phyloP scores from a whole-genome alignment of 2,329 filamentous ascomycete genomes.

The Cadophora sp. region DNA sequence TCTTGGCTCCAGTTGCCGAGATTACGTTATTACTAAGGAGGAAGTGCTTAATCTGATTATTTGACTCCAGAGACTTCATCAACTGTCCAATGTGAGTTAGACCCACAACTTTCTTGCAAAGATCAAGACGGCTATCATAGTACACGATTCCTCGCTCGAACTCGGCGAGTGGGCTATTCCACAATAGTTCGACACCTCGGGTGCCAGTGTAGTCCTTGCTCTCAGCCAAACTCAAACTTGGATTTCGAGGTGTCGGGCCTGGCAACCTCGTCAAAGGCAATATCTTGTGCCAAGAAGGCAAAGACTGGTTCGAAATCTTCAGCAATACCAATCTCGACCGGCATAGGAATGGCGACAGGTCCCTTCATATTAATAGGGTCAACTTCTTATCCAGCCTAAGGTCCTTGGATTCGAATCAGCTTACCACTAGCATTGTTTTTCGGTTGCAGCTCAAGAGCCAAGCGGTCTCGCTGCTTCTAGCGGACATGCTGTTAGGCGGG shows the following conservation, averaged over 20 bases:
- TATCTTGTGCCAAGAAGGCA: not conserved
- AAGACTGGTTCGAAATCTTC: constrained; percentile 2
- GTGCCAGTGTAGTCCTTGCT: not conserved
- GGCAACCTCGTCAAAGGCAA: not conserved
- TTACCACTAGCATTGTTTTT: constrained; percentile 9
- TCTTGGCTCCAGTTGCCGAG: constrained; percentile 1
- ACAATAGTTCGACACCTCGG: not conserved
- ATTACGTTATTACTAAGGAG: constrained; percentile 48
- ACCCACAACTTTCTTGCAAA: constrained; percentile 57
- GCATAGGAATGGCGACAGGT: constrained; percentile 33
- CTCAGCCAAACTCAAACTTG: not conserved
- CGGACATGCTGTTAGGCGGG: not conserved
- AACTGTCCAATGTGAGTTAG: constrained; percentile 57
- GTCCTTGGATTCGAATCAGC: constrained; percentile 27
- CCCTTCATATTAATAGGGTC: constrained; percentile 34
- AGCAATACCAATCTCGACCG: constrained; percentile 30
- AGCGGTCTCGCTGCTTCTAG: not conserved
- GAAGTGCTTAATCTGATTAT: constrained; percentile 57
- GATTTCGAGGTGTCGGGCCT: not conserved
- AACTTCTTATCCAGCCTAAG: constrained; percentile 31
- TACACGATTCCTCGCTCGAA: constrained; percentile 47
- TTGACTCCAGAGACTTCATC: constrained; percentile 55
- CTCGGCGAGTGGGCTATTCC: not conserved
- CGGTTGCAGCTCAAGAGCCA: not conserved
- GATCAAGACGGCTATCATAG: constrained; percentile 58